Percentiles rank a stretch among this genome's conserved stretches.
These are phyloP conservation scores for Didymella pinodella DNA, from an alignment of 2,329 filamentous ascomycete species.

Conservation along the genomic window DNA sequence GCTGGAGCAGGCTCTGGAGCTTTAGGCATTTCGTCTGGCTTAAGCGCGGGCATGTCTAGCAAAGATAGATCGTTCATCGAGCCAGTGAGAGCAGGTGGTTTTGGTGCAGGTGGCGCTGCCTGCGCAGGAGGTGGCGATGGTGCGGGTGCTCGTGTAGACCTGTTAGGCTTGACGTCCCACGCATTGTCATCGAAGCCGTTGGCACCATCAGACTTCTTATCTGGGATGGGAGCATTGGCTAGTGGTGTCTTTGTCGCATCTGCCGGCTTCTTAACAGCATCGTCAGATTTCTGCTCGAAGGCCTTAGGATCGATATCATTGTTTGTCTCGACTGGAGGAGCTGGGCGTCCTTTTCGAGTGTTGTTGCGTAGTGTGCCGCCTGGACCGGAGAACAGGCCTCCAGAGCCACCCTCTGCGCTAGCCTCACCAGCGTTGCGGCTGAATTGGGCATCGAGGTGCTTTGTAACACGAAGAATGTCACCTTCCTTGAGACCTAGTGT, in stretches of 20 bases:
- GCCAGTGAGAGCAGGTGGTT: constrained; percentile 61
- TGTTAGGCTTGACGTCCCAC: constrained; percentile 91
- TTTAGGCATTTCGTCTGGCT: constrained; percentile 45
- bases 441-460: constrained; percentile 82
- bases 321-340: constrained; percentile 83
- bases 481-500: constrained; percentile 94
- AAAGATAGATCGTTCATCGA: constrained; percentile 74
- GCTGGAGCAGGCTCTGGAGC: constrained; percentile 55
- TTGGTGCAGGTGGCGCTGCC: constrained; percentile 55
- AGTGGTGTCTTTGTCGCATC: constrained; percentile 61
- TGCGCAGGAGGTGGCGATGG: constrained; percentile 53
- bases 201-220: constrained; percentile 54
- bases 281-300: constrained; percentile 69
- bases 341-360: constrained; percentile 87
- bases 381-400: constrained; percentile 88
- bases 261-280: constrained; percentile 53
- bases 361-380: constrained; percentile 94
- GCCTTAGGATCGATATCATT: constrained; percentile 88
- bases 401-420: constrained; percentile 66
- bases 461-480: constrained; percentile 95
- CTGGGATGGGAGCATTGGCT: constrained; percentile 56
- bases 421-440: constrained; percentile 66
- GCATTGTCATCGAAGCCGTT: constrained; percentile 93
- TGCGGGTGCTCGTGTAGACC: constrained; percentile 58
- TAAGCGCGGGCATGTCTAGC: constrained; percentile 59